phyloP scores from a whole-genome alignment of 2,329 filamentous ascomycete genomes.

The Hirsutella rhossiliensis region DNA sequence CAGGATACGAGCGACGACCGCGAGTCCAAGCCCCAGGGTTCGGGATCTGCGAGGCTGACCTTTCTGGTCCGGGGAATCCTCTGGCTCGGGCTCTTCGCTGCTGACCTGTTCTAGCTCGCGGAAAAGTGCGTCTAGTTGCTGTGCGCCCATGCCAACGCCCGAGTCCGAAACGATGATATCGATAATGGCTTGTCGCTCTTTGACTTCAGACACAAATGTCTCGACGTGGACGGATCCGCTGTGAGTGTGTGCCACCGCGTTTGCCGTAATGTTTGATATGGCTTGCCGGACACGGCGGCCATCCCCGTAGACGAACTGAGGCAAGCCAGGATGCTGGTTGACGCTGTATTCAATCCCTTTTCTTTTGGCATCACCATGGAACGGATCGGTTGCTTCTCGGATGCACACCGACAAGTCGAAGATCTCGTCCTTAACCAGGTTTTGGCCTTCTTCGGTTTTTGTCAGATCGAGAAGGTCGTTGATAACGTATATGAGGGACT shows the following conservation, averaged over 20 bases:
- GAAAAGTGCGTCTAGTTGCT: slow-evolving; percentile 43
- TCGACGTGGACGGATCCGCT: slow-evolving; percentile 60
- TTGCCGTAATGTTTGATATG: slow-evolving; percentile 72
- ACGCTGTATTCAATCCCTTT: slow-evolving; percentile 65
- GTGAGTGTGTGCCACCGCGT: slow-evolving; percentile 69
- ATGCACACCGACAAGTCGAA: slow-evolving; percentile 64
- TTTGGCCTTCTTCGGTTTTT: slow-evolving; percentile 72
- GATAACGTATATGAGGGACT: slow-evolving; percentile 87
- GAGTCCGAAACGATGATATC: slow-evolving; percentile 70
- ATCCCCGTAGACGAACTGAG: slow-evolving; percentile 63
- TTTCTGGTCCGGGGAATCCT: slow-evolving; percentile 9
- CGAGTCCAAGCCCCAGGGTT: slow-evolving; percentile 70
- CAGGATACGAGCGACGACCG: slow-evolving; percentile 73
- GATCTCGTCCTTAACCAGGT: slow-evolving; percentile 66
- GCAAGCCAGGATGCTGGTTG: slow-evolving; percentile 54
- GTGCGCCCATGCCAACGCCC: slow-evolving; percentile 58
- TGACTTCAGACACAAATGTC: slow-evolving; percentile 45
- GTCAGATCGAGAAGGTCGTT: slow-evolving; percentile 84
- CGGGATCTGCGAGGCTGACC: slow-evolving; percentile 19
- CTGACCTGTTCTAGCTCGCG: slow-evolving; percentile 47
- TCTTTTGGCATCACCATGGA: slow-evolving; percentile 59
- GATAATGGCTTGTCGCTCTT: slow-evolving; percentile 46
- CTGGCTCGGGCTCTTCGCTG: slow-evolving; percentile 26
- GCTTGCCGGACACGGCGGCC: slow-evolving; percentile 70
- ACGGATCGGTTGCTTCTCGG: slow-evolving; percentile 65